These are phyloP conservation scores for Eimeria acervulina DNA, from an alignment of 169 alveolate species.

Conservation along the genomic window DNA sequence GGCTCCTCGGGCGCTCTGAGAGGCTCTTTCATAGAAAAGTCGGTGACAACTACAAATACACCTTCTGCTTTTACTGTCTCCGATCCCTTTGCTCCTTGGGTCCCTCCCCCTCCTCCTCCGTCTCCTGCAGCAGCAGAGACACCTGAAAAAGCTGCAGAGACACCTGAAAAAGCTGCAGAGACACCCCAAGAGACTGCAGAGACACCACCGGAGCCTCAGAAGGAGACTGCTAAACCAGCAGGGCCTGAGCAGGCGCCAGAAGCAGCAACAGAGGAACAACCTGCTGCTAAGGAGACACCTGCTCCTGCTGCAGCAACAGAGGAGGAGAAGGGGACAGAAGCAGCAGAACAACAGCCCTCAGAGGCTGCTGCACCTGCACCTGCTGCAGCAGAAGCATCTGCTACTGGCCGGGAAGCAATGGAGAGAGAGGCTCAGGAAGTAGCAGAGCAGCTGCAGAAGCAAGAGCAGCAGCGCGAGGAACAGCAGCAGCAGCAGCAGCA, in stretches of 20 bases:
- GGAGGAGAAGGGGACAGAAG: not conserved
- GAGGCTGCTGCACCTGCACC: not conserved
- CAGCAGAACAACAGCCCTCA: not conserved
- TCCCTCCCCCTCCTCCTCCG: conserved; percentile 19
- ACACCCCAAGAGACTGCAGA: not conserved
- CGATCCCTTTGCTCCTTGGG: conserved; percentile 23
- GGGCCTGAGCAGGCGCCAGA: no score
- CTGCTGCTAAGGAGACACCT: not conserved
- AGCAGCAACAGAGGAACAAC: not conserved
- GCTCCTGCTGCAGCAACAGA: not conserved
- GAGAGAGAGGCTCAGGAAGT: not conserved
- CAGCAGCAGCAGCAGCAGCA: not conserved
- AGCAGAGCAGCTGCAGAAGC: conserved; percentile 14
- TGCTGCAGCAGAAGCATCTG: not conserved
- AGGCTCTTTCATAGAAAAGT: not conserved
- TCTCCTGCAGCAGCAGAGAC: not conserved
- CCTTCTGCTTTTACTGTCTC: conserved; percentile 44
- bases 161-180: conserved; percentile 1
- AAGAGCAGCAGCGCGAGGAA: not conserved
- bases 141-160: not conserved
- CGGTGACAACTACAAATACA: conserved; percentile 27
- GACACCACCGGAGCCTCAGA: no score
- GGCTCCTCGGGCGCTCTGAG: not conserved
- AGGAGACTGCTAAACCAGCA: no score
- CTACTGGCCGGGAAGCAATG: not conserved